phyloP scores from a whole-genome alignment of 2,329 filamentous ascomycete species.

The Xylaria sp. region DNA sequence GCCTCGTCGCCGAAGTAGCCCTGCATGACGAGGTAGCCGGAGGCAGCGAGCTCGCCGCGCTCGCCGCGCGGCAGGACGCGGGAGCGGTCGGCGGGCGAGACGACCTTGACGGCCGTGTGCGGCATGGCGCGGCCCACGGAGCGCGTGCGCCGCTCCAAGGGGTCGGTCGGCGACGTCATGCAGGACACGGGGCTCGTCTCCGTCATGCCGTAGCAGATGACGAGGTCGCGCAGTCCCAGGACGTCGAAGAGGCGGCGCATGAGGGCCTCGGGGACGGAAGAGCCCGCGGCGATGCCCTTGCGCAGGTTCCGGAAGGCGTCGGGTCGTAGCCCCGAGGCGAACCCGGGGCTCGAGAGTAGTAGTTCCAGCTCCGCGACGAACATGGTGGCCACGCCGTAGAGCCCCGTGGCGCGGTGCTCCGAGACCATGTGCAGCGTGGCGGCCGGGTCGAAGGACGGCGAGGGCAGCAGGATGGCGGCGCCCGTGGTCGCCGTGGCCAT shows the following conservation, averaged over 20 bases:
- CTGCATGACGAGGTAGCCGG: conserved; percentile 90
- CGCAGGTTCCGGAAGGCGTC: conserved; percentile 61
- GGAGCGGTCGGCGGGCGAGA: conserved; percentile 71
- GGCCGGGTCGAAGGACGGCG: conserved; percentile 84
- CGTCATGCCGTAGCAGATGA: conserved; percentile 97
- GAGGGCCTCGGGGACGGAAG: conserved; percentile 81
- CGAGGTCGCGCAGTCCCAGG: conserved; percentile 82
- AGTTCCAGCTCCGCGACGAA: conserved; percentile 87
- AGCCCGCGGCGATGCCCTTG: conserved; percentile 93
- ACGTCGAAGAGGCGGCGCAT: conserved; percentile 79
- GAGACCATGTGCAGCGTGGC: conserved; percentile 71
- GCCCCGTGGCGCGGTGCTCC: conserved; percentile 66
- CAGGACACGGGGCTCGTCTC: conserved; percentile 82
- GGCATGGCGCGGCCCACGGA: conserved; percentile 85
- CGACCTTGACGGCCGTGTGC: conserved; percentile 81
- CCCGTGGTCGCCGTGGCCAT: conserved; percentile 90
- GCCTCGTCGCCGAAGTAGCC: conserved; percentile 84
- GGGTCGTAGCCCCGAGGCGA: conserved; percentile 34
- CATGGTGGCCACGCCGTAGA: conserved; percentile 96
- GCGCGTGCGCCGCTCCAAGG: conserved; percentile 75
- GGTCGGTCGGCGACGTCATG: conserved; percentile 85
- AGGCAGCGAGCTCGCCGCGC: conserved; percentile 82
- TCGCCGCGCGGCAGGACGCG: conserved; percentile 70
- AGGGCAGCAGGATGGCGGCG: conserved; percentile 83
- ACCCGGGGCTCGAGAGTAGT: conserved; percentile 66